Conservation (phyloP, 495 filamentous ascomycete genomes). For the Hypoxylon crocopeplum region DNA sequence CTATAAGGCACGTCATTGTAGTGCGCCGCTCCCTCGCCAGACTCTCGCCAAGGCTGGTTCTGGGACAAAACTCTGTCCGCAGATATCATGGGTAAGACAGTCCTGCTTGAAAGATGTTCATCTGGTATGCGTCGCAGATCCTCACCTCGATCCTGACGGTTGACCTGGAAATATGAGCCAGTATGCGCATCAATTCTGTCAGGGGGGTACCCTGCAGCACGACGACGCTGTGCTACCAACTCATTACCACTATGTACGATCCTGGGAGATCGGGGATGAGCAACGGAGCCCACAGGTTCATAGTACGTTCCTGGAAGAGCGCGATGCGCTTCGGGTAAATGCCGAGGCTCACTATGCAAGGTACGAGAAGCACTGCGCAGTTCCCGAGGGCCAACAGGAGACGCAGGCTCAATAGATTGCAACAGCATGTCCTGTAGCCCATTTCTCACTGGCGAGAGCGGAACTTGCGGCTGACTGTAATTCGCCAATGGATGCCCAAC, state of each 20-base stretch:
- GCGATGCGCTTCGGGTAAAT: conserved; percentile 27
- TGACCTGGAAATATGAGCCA: conserved; percentile 24
- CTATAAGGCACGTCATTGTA: conserved; percentile 29
- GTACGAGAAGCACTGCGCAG: conserved; percentile 16
- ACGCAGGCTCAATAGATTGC: conserved; percentile 41
- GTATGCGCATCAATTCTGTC: conserved; percentile 5
- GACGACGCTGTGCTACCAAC: conserved; percentile 26
- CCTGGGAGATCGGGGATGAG: conserved; percentile 29
- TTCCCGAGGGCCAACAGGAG: conserved; percentile 20
- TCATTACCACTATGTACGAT: conserved; percentile 25
- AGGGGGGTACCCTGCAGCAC: conserved; percentile 23
- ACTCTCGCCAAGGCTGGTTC: conserved; percentile 13
- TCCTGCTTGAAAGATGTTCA: conserved; percentile 28
- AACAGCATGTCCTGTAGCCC: conserved; percentile 40
- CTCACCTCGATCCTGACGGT: conserved; percentile 29
- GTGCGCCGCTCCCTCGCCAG: conserved; percentile 13
- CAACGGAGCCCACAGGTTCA: conserved; percentile 21
- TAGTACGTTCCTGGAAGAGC: conserved; percentile 16
- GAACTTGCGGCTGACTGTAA: conserved; percentile 13
- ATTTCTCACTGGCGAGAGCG: conserved; percentile 30
- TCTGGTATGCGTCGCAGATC: conserved; percentile 10
- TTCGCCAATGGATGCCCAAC: conserved; percentile 36
- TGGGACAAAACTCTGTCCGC: conserved; percentile 9
- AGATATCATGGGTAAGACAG: conserved; percentile 5
- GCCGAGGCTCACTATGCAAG: conserved; percentile 20